Evolutionary conservation across 495 filamentous ascomycete genomes (phyloP).

Genomic region (Hypoxylon fuscum): DNA sequence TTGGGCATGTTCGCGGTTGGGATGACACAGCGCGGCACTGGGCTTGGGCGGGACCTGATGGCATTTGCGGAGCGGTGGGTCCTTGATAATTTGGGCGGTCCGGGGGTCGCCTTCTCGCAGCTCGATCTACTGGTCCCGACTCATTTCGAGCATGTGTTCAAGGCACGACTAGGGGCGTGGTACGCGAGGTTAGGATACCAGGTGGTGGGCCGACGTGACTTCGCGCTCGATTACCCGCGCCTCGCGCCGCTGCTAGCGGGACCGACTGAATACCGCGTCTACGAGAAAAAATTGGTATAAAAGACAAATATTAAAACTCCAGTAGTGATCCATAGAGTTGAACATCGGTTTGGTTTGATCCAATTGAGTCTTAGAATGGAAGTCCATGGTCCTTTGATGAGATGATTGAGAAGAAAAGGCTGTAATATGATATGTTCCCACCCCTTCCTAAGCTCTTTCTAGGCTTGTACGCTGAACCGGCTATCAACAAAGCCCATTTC

Average conservation of each 20-base stretch:
- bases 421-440: too few species aligned
- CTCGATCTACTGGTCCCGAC: slow-evolving; percentile 36
- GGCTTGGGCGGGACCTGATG: slow-evolving; percentile 33
- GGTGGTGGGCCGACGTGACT: slow-evolving; percentile 16
- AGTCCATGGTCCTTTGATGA: too few species aligned
- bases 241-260: slow-evolving; percentile 27
- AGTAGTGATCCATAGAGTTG: too few species aligned
- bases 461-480: too few species aligned
- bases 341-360: too few species aligned
- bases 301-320: too few species aligned
- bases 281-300: slow-evolving; percentile 35
- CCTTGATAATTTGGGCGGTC: slow-evolving; percentile 4
- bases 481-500: too few species aligned
- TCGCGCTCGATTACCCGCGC: slow-evolving; percentile 20
- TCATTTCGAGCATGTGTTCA: slow-evolving; percentile 34
- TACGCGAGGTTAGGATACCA: slow-evolving; percentile 28
- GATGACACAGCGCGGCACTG: slow-evolving; percentile 20
- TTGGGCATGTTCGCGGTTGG: slow-evolving; percentile 36
- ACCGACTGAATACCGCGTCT: slow-evolving; percentile 34
- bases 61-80: slow-evolving; percentile 35
- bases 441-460: too few species aligned
- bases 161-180: slow-evolving; percentile 31
- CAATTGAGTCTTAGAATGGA: too few species aligned
- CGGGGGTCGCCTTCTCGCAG: slow-evolving; percentile 17
- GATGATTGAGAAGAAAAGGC: too few species aligned